Conservation (phyloP, 805 yeast species). For the Wickerhamiella nectarea region DNA sequence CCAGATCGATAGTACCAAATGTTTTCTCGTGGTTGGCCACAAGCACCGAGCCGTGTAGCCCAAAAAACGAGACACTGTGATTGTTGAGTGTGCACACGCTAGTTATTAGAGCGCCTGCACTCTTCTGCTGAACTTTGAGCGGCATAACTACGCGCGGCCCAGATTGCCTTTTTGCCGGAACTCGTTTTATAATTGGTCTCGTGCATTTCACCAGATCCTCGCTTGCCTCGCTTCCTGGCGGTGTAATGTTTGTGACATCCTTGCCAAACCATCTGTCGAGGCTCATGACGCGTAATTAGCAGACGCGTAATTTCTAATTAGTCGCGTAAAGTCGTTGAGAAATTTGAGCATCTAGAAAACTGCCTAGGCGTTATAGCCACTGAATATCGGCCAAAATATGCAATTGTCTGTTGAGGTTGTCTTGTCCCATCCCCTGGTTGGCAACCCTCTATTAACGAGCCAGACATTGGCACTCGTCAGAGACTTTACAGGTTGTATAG, state of each 20-base stretch:
- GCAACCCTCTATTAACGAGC: too few relatives aligned
- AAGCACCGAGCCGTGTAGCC: neutral
- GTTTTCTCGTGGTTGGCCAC: neutral
- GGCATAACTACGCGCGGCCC: neutral
- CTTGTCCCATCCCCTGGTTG: too few relatives aligned
- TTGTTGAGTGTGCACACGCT: neutral
- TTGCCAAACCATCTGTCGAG: conserved; percentile 9
- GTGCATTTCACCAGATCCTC: neutral
- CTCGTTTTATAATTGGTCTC: neutral
- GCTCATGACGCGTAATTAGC: neutral
- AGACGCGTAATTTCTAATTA: neutral
- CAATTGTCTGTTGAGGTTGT: too few relatives aligned
- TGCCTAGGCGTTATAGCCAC: too few relatives aligned
- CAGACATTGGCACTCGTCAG: too few relatives aligned
- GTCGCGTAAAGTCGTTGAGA: neutral
- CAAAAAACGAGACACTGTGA: conserved; percentile 1
- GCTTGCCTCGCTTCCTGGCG: neutral
- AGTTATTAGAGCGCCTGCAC: neutral
- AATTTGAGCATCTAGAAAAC: too few relatives aligned
- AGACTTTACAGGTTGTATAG: too few relatives aligned
- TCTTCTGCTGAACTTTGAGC: neutral
- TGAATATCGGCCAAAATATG: too few relatives aligned
- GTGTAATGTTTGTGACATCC: conserved; percentile 5
- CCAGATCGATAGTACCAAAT: neutral
- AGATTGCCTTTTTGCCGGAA: neutral